Percentiles rank a stretch among this genome's conserved stretches.
These are phyloP conservation scores for Onygenales sp. DNA, from an alignment of 2,329 filamentous ascomycete genomes.

Conservation along the genomic window DNA sequence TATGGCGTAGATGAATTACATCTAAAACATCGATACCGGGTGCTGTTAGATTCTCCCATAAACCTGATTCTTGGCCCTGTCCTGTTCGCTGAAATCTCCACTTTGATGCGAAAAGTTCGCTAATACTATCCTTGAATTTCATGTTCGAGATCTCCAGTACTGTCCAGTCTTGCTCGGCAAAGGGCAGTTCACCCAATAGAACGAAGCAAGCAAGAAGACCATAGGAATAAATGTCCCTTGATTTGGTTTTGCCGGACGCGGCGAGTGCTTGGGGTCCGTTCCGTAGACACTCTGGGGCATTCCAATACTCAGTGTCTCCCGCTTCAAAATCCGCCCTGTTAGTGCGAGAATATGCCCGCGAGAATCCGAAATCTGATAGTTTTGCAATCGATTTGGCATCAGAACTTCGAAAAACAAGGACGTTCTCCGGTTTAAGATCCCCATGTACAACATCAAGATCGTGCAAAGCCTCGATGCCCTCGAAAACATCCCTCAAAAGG, in stretches of 20 bases:
- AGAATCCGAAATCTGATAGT: not conserved
- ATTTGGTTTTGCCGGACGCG: not conserved
- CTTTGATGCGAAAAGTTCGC: not conserved
- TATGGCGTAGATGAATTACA: not conserved
- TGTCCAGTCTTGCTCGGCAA: not conserved
- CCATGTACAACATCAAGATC: not conserved
- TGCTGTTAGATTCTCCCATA: not conserved
- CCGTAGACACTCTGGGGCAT: not conserved
- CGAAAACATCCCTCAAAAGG: not conserved
- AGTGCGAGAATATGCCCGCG: not conserved
- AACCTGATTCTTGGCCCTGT: not conserved
- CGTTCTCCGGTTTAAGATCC: not conserved
- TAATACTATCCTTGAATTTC: slow-evolving; percentile 1
- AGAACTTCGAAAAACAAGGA: slow-evolving; percentile 1
- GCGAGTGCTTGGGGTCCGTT: not conserved
- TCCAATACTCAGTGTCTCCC: slow-evolving; percentile 1
- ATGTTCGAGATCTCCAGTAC: not conserved
- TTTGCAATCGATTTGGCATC: not conserved
- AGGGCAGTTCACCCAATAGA: not conserved
- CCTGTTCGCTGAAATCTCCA: not conserved
- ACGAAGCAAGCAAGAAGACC: not conserved
- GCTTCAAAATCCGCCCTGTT: not conserved
- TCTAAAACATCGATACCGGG: not conserved
- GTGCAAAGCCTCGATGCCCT: not conserved
- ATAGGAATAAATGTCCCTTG: not conserved